These are phyloP conservation scores for Porcisia hertigi DNA, from an alignment of 208 protist genomes.

Conservation along the genomic window DNA sequence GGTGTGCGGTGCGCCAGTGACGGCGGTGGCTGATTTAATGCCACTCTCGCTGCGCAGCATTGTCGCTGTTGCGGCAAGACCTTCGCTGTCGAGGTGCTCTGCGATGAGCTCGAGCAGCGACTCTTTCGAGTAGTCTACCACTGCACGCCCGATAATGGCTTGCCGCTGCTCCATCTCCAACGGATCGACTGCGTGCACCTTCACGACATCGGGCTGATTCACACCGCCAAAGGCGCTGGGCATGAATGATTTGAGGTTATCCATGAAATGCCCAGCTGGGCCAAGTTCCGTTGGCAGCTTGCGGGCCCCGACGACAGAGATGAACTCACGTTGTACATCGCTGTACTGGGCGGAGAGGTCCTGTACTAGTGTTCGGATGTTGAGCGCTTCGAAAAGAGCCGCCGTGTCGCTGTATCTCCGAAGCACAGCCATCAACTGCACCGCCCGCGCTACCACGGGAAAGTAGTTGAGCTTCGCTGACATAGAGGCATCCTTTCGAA, in stretches of 20 bases:
- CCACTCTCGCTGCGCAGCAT: constrained; percentile 50
- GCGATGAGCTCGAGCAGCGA: constrained; percentile 78
- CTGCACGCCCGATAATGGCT: constrained; percentile 67
- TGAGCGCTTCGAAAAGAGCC: constrained; percentile 79
- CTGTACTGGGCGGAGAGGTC: constrained; percentile 70
- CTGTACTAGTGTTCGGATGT: constrained; percentile 64
- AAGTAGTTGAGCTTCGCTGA: constrained; percentile 81
- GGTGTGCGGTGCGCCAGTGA: background rate
- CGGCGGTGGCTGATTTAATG: constrained; percentile 13
- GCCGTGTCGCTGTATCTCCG: constrained; percentile 74
- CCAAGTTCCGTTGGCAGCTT: constrained; percentile 71
- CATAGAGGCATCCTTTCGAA: constrained; percentile 68
- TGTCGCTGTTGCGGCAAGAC: constrained; percentile 47
- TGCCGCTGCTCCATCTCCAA: constrained; percentile 75
- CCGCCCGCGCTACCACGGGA: constrained; percentile 77
- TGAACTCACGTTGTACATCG: constrained; percentile 80
- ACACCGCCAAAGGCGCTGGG: constrained; percentile 43
- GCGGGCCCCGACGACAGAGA: constrained; percentile 63
- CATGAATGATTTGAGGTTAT: constrained; percentile 79
- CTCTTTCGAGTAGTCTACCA: constrained; percentile 76
- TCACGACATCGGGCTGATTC: constrained; percentile 43
- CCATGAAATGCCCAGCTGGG: constrained; percentile 79
- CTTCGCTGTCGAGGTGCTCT: constrained; percentile 70
- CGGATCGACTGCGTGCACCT: constrained; percentile 39
- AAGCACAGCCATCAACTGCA: constrained; percentile 81